Evolutionary conservation across 2,329 filamentous ascomycete species (phyloP).

Genomic region (Diaporthe vaccinii): DNA sequence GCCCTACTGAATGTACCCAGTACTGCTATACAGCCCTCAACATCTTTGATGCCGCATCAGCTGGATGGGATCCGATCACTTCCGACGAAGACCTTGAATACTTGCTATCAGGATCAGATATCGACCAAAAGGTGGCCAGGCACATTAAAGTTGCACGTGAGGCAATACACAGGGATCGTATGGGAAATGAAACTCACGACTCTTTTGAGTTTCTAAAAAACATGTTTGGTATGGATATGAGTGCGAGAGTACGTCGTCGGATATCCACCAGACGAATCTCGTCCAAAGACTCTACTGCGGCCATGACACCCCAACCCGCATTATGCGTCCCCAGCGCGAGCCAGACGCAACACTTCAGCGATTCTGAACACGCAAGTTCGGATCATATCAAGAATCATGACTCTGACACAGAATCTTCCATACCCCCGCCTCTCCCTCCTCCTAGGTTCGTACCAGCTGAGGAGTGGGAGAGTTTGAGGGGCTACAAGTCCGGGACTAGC

Average conservation of each 20-base stretch:
- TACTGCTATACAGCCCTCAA: slow-evolving; percentile 1
- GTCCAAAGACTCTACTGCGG: background rate
- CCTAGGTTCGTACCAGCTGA: background rate
- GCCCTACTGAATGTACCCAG: too few species aligned
- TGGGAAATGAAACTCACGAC: too few species aligned
- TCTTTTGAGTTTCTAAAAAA: background rate
- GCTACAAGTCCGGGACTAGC: background rate
- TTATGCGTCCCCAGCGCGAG: background rate
- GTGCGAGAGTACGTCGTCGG: background rate
- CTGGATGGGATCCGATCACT: slow-evolving; percentile 10
- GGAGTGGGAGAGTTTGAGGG: background rate
- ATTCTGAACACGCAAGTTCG: background rate
- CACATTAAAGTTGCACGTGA: background rate
- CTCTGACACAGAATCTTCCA: background rate
- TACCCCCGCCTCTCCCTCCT: background rate
- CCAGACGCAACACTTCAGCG: background rate
- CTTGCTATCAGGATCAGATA: background rate
- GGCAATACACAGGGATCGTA: background rate
- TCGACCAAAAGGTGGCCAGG: background rate
- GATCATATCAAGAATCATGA: background rate
- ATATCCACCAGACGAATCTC: background rate
- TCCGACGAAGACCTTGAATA: background rate
- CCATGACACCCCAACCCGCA: background rate
- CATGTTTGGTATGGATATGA: background rate
- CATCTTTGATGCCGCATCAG: slow-evolving; percentile 1